These are phyloP conservation scores for Haplosporangium sp. DNA, from an alignment of 371 early-diverging fungal species.

Conservation along the genomic window DNA sequence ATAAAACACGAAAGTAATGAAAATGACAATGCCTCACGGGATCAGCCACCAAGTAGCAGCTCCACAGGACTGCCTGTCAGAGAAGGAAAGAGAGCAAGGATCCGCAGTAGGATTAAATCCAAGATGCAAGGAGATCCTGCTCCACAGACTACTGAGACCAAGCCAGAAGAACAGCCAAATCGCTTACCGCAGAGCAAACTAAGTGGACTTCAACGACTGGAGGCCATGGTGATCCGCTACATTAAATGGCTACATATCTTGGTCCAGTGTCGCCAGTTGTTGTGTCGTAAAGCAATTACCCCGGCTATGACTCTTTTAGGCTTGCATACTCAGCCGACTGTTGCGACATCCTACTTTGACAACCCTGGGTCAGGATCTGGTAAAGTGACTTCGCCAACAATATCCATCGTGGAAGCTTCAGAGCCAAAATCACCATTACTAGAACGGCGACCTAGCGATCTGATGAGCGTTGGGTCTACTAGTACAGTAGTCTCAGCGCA, in stretches of 20 bases:
- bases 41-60: background rate
- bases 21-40: slow-evolving; percentile 4
- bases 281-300: slow-evolving; percentile 20
- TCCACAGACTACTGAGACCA: background rate
- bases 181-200: slow-evolving; percentile 5
- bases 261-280: slow-evolving; percentile 42
- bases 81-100: slow-evolving; percentile 11
- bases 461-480: slow-evolving; percentile 12
- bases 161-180: background rate
- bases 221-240: slow-evolving; percentile 45
- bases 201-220: slow-evolving; percentile 19
- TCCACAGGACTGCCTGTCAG: slow-evolving; percentile 5
- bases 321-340: background rate
- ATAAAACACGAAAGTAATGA: slow-evolving; percentile 2
- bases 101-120: slow-evolving; percentile 20
- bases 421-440: background rate
- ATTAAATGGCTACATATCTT: slow-evolving; percentile 50
- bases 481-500: slow-evolving; percentile 24
- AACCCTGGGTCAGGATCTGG: background rate
- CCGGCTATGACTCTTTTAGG: slow-evolving; percentile 3
- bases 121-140: slow-evolving; percentile 5
- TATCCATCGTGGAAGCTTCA: slow-evolving; percentile 12
- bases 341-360: slow-evolving; percentile 11
- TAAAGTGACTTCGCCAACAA: slow-evolving; percentile 17
- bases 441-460: slow-evolving; percentile 34